Conservation (phyloP, 2,329 filamentous ascomycete species). For the Lachnellula occidentalis region DNA sequence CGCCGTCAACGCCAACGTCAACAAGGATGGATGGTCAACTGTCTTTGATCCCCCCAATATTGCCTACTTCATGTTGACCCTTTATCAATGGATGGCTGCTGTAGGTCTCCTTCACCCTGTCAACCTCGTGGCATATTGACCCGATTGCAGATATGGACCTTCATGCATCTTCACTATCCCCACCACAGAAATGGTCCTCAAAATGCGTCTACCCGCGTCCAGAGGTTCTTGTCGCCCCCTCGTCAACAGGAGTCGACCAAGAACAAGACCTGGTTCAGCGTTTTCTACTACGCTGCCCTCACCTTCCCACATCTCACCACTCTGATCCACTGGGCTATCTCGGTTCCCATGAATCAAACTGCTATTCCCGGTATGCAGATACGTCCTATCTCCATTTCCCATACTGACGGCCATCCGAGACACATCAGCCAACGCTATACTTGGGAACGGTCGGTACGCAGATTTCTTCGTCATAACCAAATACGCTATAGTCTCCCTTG, state of each 20-base stretch:
- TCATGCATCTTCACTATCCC: conserved; percentile 31
- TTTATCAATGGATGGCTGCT: conserved; percentile 28
- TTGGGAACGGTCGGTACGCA: conserved; percentile 19
- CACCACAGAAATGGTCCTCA: conserved; percentile 18
- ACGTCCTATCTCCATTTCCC: not conserved
- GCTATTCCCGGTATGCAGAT: conserved; percentile 16
- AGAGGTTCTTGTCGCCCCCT: conserved; percentile 25
- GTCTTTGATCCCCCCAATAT: conserved; percentile 30
- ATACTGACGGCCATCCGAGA: conserved; percentile 6
- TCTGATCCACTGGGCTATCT: conserved; percentile 28
- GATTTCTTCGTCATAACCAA: conserved; percentile 26
- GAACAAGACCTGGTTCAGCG: conserved; percentile 28
- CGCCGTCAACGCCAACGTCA: conserved; percentile 20
- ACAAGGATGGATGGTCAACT: conserved; percentile 17
- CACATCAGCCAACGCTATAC: conserved; percentile 16
- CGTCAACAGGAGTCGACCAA: conserved; percentile 18
- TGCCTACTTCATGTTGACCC: conserved; percentile 24
- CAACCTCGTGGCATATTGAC: not conserved
- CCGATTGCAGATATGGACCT: conserved; percentile 27
- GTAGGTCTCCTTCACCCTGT: conserved; percentile 20
- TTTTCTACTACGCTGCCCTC: conserved; percentile 29
- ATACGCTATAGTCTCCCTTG: conserved; percentile 23
- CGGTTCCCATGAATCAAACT: conserved; percentile 23
- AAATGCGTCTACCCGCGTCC: conserved; percentile 9
- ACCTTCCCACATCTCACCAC: conserved; percentile 28